A percentile compares a stretch with the other conserved stretches of the same genome.
These are phyloP conservation scores for Coccinonectria pachysandricola DNA, from an alignment of 2,329 filamentous ascomycete species.

Conservation along the genomic window DNA sequence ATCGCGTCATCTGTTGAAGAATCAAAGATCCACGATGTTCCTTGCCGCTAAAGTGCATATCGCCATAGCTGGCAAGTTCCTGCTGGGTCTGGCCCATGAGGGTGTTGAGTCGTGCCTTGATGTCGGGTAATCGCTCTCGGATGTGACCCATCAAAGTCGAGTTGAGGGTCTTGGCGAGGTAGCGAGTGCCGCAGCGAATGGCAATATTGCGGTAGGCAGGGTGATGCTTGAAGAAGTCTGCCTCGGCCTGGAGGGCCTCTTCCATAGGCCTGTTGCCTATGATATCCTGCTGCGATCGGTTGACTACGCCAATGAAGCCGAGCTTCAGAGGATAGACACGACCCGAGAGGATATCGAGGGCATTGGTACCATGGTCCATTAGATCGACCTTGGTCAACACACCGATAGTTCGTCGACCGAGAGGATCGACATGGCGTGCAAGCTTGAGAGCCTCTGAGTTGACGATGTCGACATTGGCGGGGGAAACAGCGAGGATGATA, in stretches of 20 bases:
- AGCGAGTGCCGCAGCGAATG: constrained; percentile 84
- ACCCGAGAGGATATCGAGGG: constrained; percentile 92
- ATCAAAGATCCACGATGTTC: constrained; percentile 94
- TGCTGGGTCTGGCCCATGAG: constrained; percentile 99
- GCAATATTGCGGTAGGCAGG: constrained; percentile 96
- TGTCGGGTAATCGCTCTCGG: constrained; percentile 88
- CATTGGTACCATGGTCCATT: constrained; percentile 98
- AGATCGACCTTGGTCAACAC: constrained; percentile 94
- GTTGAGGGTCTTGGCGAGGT: constrained; percentile 88
- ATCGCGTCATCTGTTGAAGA: constrained; percentile 94
- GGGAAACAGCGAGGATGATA: constrained; percentile 91
- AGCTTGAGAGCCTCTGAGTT: constrained; percentile 97
- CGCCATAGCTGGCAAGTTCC: constrained; percentile 93
- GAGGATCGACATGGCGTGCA: constrained; percentile 89
- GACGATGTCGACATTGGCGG: constrained; percentile 94
- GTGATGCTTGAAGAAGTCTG: constrained; percentile 94
- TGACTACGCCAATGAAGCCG: constrained; percentile 96
- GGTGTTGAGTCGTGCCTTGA: constrained; percentile 95
- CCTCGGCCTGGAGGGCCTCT: constrained; percentile 79
- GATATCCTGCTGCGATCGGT: constrained; percentile 96
- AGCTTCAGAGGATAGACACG: constrained; percentile 94
- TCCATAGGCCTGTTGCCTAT: constrained; percentile 90
- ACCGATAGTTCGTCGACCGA: constrained; percentile 89
- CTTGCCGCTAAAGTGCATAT: constrained; percentile 94
- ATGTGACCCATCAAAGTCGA: constrained; percentile 94